A percentile compares a stretch with the other conserved stretches of the same genome.
Conservation (phyloP, 1,139 yeast genomes). For the Pneumocystis jirovecii region DNA sequence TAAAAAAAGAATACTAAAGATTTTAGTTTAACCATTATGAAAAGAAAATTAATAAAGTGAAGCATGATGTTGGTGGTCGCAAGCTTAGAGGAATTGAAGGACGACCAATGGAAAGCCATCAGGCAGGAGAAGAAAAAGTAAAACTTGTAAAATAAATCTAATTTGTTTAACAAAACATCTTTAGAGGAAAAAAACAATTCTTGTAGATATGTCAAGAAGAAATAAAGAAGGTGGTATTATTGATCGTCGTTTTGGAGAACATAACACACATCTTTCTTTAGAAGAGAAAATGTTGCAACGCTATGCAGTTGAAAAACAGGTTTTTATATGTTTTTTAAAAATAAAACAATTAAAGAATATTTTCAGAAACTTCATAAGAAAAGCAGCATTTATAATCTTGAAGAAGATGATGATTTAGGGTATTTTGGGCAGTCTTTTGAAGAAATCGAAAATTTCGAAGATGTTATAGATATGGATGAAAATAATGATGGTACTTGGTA, state of each 20-base stretch:
- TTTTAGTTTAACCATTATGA: constrained; percentile 85
- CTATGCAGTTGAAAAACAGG: constrained; percentile 74
- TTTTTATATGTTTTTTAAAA: constrained; percentile 13
- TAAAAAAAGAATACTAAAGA: constrained; percentile 45
- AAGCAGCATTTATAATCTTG: constrained; percentile 44
- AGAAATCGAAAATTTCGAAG: constrained; percentile 34
- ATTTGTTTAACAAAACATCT: constrained; percentile 2
- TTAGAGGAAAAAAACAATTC: constrained; percentile 50
- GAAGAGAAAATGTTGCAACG: constrained; percentile 94
- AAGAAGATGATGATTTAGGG: constrained; percentile 61
- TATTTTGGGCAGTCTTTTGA: constrained; percentile 64
- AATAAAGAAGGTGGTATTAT: constrained; percentile 65
- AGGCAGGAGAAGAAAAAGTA: constrained; percentile 50
- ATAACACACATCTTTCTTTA: constrained; percentile 49
- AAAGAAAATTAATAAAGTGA: constrained; percentile 51
- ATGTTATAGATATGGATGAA: constrained; percentile 32
- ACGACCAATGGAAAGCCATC: constrained; percentile 53
- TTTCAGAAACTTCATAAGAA: constrained; percentile 28
- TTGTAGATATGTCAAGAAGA: constrained; percentile 42
- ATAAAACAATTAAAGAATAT: constrained; percentile 23
- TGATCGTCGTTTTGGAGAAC: constrained; percentile 90
- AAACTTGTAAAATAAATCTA: background rate
- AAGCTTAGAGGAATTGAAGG: constrained; percentile 51
- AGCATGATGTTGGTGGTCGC: constrained; percentile 47
- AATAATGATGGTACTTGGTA: constrained; percentile 22